Evolutionary conservation across 2,329 filamentous ascomycete species (phyloP).

Genomic region (Podosphaera xanthii): DNA sequence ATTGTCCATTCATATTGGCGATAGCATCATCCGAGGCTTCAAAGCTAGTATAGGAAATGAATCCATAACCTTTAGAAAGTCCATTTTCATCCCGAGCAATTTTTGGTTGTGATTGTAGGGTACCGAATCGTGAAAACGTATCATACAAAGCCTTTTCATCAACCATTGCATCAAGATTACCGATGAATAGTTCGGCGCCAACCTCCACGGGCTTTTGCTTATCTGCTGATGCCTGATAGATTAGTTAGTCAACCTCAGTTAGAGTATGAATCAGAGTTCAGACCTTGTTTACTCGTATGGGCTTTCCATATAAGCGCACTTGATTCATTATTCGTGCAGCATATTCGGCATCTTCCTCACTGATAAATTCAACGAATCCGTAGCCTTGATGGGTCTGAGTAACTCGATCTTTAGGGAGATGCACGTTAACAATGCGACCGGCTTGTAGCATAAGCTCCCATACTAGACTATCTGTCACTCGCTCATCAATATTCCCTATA

Average conservation of each 20-base stretch:
- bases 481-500: constrained; percentile 95
- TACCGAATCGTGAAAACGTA: constrained; percentile 81
- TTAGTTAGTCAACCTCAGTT: not conserved
- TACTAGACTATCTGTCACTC: constrained; percentile 68
- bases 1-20: constrained; percentile 83
- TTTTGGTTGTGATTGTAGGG: constrained; percentile 65
- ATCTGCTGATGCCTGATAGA: constrained; percentile 46
- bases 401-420: constrained; percentile 93
- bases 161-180: constrained; percentile 82
- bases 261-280: not conserved
- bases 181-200: constrained; percentile 89
- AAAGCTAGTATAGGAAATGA: constrained; percentile 81
- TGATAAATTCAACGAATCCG: constrained; percentile 96
- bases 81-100: constrained; percentile 76
- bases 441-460: constrained; percentile 98
- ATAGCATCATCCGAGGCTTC: constrained; percentile 84
- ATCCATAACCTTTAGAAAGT: constrained; percentile 84
- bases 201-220: constrained; percentile 87
- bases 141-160: constrained; percentile 93
- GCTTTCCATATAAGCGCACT: constrained; percentile 78
- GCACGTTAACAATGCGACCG: constrained; percentile 91
- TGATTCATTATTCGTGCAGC: constrained; percentile 93
- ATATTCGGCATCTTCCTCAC: constrained; percentile 88
- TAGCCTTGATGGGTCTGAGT: constrained; percentile 94
- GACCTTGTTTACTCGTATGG: constrained; percentile 86